Percentiles rank a stretch among this genome's conserved stretches.
These are phyloP conservation scores for Patellifolia procumbens DNA, from an alignment of 179 eudicot genomes.

Conservation along the genomic window DNA sequence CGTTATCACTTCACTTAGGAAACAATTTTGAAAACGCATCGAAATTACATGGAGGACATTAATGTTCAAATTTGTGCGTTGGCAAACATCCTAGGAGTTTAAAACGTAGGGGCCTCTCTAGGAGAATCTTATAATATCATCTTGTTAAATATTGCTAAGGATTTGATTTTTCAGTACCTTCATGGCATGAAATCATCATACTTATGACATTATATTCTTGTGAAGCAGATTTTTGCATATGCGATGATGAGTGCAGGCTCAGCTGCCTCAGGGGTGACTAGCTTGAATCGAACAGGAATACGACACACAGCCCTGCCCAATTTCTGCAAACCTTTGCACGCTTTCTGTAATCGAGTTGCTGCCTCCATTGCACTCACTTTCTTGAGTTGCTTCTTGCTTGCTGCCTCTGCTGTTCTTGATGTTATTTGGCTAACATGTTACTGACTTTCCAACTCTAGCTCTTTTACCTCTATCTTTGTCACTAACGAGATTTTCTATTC, in stretches of 20 bases:
- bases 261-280: constrained; percentile 85
- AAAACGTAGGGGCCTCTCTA: too few relatives aligned
- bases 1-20: not conserved
- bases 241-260: constrained; percentile 92
- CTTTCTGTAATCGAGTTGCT: constrained; percentile 76
- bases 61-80: too few relatives aligned
- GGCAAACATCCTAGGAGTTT: too few relatives aligned
- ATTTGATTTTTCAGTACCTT: not conserved
- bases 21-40: not conserved
- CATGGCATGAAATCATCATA: not conserved
- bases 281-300: constrained; percentile 79
- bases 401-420: constrained; percentile 63
- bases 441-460: constrained; percentile 16
- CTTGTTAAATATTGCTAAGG: too few relatives aligned
- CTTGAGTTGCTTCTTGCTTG: constrained; percentile 73
- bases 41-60: constrained; percentile 4
- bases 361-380: constrained; percentile 77
- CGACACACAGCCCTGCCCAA: constrained; percentile 78
- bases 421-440: constrained; percentile 64
- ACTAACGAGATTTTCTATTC: not conserved
- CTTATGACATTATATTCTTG: not conserved
- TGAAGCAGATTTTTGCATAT: constrained; percentile 66
- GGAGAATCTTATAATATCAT: too few relatives aligned
- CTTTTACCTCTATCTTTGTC: not conserved
- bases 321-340: constrained; percentile 80